Evolutionary conservation across 2,329 filamentous ascomycete species (phyloP).

Genomic region (Hymenoscyphus salicellus): DNA sequence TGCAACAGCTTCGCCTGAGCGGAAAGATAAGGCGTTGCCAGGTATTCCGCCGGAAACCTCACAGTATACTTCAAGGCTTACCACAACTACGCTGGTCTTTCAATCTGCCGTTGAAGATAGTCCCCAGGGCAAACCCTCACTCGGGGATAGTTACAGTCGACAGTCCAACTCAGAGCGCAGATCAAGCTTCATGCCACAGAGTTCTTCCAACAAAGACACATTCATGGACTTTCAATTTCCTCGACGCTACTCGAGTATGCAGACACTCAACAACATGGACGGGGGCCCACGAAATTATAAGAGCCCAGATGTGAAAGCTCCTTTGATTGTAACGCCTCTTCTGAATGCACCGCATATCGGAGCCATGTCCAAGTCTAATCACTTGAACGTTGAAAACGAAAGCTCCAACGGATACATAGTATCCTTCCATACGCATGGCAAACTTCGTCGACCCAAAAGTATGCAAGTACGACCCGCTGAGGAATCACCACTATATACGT

Average conservation of each 20-base stretch:
- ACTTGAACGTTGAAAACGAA: not conserved
- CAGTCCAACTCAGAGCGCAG: slow-evolving; percentile 9
- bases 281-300: slow-evolving; percentile 1
- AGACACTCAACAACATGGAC: slow-evolving; percentile 12
- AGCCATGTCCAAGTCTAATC: not conserved
- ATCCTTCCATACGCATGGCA: not conserved
- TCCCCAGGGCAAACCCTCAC: not conserved
- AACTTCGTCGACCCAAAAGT: slow-evolving; percentile 24
- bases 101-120: not conserved
- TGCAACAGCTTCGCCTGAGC: slow-evolving; percentile 10
- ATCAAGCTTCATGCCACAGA: slow-evolving; percentile 22
- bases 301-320: slow-evolving; percentile 1
- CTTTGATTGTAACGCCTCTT: slow-evolving; percentile 7
- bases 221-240: slow-evolving; percentile 23
- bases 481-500: not conserved
- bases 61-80: not conserved
- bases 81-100: not conserved
- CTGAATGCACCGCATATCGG: slow-evolving; percentile 9
- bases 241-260: slow-evolving; percentile 25
- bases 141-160: not conserved
- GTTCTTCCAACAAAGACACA: slow-evolving; percentile 13
- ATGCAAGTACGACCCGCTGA: slow-evolving; percentile 21
- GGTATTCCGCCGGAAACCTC: slow-evolving; percentile 11
- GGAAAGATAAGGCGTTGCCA: slow-evolving; percentile 4
- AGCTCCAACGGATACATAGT: not conserved